Base-by-base conservation (phyloP, 2,329 filamentous ascomycete species). In the Scleromitrula shiraiana region DNA sequence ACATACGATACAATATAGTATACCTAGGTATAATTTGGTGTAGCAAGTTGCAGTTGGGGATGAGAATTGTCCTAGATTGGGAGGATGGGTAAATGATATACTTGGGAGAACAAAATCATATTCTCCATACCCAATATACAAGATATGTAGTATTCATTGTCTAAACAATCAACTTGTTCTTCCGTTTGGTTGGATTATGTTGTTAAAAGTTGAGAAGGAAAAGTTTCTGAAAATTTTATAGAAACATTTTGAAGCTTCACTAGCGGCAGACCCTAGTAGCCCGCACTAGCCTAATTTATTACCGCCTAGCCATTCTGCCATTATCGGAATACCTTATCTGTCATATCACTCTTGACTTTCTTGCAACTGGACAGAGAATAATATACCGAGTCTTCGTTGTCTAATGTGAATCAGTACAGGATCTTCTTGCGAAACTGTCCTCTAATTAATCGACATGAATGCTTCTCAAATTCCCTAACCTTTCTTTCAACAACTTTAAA, bases 381-480 rank as follows among this genome's bases (percentile, higher is more conserved):
- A n/a, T n/a, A n/a, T n/a, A n/a, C n/a, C n/a, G n/a, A n/a, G n/a
- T n/a, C n/a, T n/a, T n/a, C n/a, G n/a, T n/a, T n/a, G n/a, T n/a
- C n/a, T n/a, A n/a, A n/a, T n/a, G n/a, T n/a, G n/a, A n/a, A n/a
- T n/a, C n/a, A n/a, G n/a, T n/a, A n/a, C n/a, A n/a, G n/a, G n/a
- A 35, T 44, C 30, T 44, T 26, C 24, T 44, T 32, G 41, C 15
- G 41, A 26, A 44, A 29, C 29, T 44, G 30, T 44, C 37, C 41
- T 44, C 15, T 35, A 37, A 12, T 27, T 9, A 37, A 35, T 17
- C 23, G 27, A 40, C 6, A 10, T n/a, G 12, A 15, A 32, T n/a
- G 6, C n/a, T 19, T 30, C 17, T 17, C 15, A 44, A 22, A 33
- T 23, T 30, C 8, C 22, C 17, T 27, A 4, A 5, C 27, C 29